phyloP scores from a whole-genome alignment of 179 eudicot species.

The Patellifolia procumbens region DNA sequence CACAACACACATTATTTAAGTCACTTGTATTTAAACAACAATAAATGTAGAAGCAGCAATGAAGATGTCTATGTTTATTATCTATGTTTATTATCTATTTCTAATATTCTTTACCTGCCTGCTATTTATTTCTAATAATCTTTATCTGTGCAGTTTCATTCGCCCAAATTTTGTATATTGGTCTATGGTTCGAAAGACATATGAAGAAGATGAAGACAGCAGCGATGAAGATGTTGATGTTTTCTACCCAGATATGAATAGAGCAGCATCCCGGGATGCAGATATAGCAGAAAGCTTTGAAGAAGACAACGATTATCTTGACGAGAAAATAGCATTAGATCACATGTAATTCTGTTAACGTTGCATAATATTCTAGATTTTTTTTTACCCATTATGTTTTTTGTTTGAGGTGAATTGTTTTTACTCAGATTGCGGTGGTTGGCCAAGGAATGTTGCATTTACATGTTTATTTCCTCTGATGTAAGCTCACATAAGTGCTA shows the following conservation, averaged over 20 bases:
- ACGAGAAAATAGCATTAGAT: slow-evolving; percentile 29
- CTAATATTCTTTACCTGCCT: too few relatives aligned
- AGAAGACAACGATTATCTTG: slow-evolving; percentile 45
- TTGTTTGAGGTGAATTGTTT: too few relatives aligned
- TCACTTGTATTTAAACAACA: too few relatives aligned
- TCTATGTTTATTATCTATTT: too few relatives aligned
- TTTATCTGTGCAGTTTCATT: slow-evolving; percentile 52
- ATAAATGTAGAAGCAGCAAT: too few relatives aligned
- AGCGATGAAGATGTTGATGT: slow-evolving; percentile 48
- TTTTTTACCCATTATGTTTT: too few relatives aligned
- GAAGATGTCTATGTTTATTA: too few relatives aligned
- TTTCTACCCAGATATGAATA: slow-evolving; percentile 31
- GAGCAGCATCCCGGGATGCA: slow-evolving; percentile 28
- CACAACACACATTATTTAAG: too few relatives aligned
- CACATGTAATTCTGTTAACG: slow-evolving; percentile 10
- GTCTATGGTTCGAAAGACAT: slow-evolving; percentile 74
- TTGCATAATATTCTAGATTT: neutral
- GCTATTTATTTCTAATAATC: too few relatives aligned
- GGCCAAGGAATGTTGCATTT: slow-evolving; percentile 39
- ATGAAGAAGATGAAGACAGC: slow-evolving; percentile 60
- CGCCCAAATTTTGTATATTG: slow-evolving; percentile 77
- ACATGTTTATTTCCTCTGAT: slow-evolving; percentile 16
- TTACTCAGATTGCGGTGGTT: slow-evolving; percentile 28
- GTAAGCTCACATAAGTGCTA: slow-evolving; percentile 21
- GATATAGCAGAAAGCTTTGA: slow-evolving; percentile 42